Conservation (phyloP, 306 rosid species). For the Cucumis melo region DNA sequence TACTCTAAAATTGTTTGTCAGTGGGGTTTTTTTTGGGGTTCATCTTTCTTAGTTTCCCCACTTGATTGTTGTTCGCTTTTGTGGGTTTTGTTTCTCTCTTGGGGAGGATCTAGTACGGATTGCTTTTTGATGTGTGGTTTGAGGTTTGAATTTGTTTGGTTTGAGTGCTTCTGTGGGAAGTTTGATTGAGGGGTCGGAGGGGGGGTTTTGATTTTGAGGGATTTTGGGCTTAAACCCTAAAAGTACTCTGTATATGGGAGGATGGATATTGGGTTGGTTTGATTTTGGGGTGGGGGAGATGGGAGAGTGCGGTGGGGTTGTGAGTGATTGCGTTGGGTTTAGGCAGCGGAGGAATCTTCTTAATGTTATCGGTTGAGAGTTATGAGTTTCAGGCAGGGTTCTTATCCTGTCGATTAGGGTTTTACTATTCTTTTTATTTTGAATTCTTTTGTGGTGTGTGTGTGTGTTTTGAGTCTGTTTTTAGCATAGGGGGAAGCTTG, state of each 20-base stretch:
- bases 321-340: conserved; percentile 5
- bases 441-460: not conserved
- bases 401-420: conserved; percentile 33
- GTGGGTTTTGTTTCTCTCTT: not conserved
- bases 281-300: conserved; percentile 25
- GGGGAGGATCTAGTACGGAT: conserved; percentile 33
- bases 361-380: not conserved
- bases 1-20: not conserved
- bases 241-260: not conserved
- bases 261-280: conserved; percentile 26
- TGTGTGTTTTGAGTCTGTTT: not conserved
- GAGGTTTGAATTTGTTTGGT: conserved; percentile 18
- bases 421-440: conserved; percentile 21
- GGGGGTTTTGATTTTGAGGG: conserved; percentile 12
- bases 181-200: conserved; percentile 5
- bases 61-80: conserved; percentile 6
- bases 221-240: conserved; percentile 11
- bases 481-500: conserved; percentile 34
- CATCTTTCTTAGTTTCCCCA: conserved; percentile 12
- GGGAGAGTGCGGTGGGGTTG: conserved; percentile 31
- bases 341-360: conserved; percentile 7
- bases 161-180: not conserved
- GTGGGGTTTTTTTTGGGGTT: not conserved
- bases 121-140: conserved; percentile 17
- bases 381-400: conserved; percentile 9